Evolutionary conservation across 2,329 filamentous ascomycete species (phyloP), one percentile per base, ranked within the genome.

Genomic region (Fonsecaea pedrosoi): DNA sequence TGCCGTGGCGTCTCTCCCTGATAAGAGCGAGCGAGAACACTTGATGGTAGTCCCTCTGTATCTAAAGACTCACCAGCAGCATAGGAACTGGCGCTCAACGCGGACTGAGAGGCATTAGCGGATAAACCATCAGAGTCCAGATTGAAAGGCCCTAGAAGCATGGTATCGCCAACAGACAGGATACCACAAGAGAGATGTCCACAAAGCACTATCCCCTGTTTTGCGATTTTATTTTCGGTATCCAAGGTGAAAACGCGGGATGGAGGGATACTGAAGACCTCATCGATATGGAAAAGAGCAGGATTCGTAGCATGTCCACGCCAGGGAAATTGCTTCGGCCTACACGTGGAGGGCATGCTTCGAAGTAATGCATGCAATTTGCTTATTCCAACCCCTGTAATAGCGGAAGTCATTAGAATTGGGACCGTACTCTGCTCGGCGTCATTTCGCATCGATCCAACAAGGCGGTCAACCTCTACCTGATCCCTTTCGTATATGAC

Each of bases 281-380:
- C 94, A 75, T 98, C 94, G 30, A 98, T 86, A 74, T 97, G 91
- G 74, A 98, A 98, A 1, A 97, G 80, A 38, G 86, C 32, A 13
- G 58, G 65, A 7, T 13, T 4, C 82, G 81, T 1, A 88, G 86
- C 63, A 86, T 84, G 66, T 88, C 64, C 54, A 12, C 62, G 56
- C 8, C 13, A 6, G n/a, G 68, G 72, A 32, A 55, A 35, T 54
- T 30, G 38, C 34, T 7, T 18, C 9, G 48, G 21, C 45, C 32
- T 42, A 37, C 18, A 38, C 9, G 38, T 34, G 13, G 64, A 6
- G 0, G 94, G 94, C 48, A 99, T 82, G 63, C 85, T 86, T 65
- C 89, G 86, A 12, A 99, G 82, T 21, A 98, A 84, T 18, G 92
- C 91, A 79, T 98, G 95, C 25, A 97, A 77, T 62, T 91, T 86